Percentiles rank a stretch among this genome's conserved stretches.
phyloP scores from a whole-genome alignment of 352 stramenopile genomes.

The Pythium volutum region DNA sequence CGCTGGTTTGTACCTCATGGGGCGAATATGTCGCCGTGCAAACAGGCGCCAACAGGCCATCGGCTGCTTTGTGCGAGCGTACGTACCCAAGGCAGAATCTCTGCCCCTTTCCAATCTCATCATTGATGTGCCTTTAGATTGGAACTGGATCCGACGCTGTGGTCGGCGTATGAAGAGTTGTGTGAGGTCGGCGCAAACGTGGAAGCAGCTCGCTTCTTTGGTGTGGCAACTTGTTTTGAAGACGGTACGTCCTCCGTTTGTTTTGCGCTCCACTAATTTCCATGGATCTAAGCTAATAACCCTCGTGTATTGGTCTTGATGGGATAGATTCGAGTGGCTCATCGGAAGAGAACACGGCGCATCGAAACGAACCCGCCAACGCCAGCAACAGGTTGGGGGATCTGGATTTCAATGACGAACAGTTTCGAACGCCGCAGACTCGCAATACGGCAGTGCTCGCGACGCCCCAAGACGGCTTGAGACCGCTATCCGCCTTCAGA shows the following conservation, averaged over 20 bases:
- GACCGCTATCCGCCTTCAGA: neutral
- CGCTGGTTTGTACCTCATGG: constrained; percentile 90
- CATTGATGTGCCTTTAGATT: constrained; percentile 50
- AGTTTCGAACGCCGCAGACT: constrained; percentile 17
- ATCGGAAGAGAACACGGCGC: constrained; percentile 6
- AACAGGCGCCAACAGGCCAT: constrained; percentile 90
- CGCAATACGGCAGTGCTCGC: neutral
- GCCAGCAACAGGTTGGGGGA: neutral
- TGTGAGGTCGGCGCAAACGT: constrained; percentile 89
- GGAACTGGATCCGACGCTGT: constrained; percentile 90
- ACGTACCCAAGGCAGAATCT: too few relatives aligned
- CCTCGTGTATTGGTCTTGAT: neutral
- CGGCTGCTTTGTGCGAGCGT: constrained; percentile 89
- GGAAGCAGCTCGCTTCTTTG: constrained; percentile 66
- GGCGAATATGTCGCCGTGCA: constrained; percentile 85
- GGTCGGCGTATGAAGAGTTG: constrained; percentile 91
- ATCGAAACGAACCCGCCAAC: neutral
- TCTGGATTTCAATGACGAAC: constrained; percentile 6
- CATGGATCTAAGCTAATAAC: neutral
- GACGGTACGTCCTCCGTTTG: neutral
- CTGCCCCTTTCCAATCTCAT: too few relatives aligned
- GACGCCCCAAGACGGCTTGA: constrained; percentile 9
- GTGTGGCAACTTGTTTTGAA: constrained; percentile 32
- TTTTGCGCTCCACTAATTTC: neutral
- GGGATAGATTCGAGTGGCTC: neutral